Evolutionary conservation across 805 yeast species (phyloP).

Genomic region (Candida ficus): DNA sequence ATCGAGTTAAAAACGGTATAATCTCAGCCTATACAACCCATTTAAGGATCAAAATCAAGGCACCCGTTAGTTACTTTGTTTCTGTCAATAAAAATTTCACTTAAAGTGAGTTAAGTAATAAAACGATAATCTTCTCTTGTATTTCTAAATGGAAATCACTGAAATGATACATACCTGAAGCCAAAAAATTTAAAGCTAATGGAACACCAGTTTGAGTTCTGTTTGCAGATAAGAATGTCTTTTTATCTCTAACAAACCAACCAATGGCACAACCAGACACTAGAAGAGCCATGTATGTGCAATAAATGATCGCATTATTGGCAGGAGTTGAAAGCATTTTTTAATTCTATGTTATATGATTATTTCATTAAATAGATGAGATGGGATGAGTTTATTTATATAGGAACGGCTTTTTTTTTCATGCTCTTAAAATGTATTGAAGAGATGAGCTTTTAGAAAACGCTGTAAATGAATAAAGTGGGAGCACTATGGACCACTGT

Average conservation of each 20-base stretch:
- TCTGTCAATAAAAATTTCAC: constrained; percentile 9
- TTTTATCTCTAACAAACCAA: constrained; percentile 44
- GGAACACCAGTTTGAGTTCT: constrained; percentile 79
- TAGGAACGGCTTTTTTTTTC: neutral
- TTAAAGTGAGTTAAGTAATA: too few species aligned
- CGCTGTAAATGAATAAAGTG: constrained; percentile 7
- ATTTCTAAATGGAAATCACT: constrained; percentile 1
- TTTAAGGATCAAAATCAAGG: neutral
- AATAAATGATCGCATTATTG: constrained; percentile 60
- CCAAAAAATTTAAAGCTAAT: constrained; percentile 81
- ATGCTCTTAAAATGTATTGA: neutral
- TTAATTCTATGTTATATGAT: too few species aligned
- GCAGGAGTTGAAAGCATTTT: constrained; percentile 42
- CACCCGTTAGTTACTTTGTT: constrained; percentile 18
- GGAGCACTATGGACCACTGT: too few species aligned
- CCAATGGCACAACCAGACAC: constrained; percentile 56
- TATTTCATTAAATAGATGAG: too few species aligned
- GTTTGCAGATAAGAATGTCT: constrained; percentile 68
- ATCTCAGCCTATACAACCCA: constrained; percentile 48
- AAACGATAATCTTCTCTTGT: neutral
- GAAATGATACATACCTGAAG: constrained; percentile 72
- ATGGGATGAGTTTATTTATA: too few species aligned
- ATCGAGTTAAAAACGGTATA: constrained; percentile 72
- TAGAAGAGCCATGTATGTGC: constrained; percentile 52
- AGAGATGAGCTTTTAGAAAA: neutral